phyloP scores from a whole-genome alignment of 2,329 filamentous ascomycete genomes.

The Claviceps sp. region DNA sequence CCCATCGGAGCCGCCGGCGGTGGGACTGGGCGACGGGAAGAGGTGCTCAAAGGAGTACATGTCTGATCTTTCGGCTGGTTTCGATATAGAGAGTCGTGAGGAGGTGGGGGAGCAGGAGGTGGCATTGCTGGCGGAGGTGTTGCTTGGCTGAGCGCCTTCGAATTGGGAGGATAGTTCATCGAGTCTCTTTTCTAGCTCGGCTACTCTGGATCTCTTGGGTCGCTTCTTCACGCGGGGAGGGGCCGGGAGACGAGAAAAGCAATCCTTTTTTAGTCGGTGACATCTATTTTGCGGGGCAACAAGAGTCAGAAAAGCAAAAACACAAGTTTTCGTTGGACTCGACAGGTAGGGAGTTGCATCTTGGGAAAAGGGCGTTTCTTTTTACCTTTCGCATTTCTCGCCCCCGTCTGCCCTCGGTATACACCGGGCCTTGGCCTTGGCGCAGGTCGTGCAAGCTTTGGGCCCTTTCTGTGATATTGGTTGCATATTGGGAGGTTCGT shows the following conservation, averaged over 20 bases:
- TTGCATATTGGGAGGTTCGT: conserved; percentile 9
- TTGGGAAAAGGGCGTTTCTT: too few species aligned
- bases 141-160: conserved; percentile 13
- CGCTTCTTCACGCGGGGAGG: conserved; percentile 33
- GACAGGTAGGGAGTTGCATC: too few species aligned
- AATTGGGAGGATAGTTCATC: conserved; percentile 35
- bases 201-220: conserved; percentile 33
- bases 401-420: conserved; percentile 26
- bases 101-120: conserved; percentile 6
- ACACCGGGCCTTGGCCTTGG: conserved; percentile 38
- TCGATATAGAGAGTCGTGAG: not conserved
- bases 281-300: conserved; percentile 22
- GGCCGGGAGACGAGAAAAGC: conserved; percentile 32
- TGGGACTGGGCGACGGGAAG: conserved; percentile 18
- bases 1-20: conserved; percentile 9
- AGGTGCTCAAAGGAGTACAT: conserved; percentile 21
- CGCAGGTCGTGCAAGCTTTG: conserved; percentile 36
- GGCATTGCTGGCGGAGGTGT: conserved; percentile 1
- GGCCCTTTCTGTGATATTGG: conserved; percentile 26
- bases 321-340: too few species aligned
- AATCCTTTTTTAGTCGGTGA: conserved; percentile 33
- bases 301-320: not conserved
- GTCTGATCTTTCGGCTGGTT: conserved; percentile 8
- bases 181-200: conserved; percentile 36
- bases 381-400: conserved; percentile 34